Base-by-base conservation (phyloP, 495 filamentous ascomycete species). In the Penicillium longicatenatum region DNA sequence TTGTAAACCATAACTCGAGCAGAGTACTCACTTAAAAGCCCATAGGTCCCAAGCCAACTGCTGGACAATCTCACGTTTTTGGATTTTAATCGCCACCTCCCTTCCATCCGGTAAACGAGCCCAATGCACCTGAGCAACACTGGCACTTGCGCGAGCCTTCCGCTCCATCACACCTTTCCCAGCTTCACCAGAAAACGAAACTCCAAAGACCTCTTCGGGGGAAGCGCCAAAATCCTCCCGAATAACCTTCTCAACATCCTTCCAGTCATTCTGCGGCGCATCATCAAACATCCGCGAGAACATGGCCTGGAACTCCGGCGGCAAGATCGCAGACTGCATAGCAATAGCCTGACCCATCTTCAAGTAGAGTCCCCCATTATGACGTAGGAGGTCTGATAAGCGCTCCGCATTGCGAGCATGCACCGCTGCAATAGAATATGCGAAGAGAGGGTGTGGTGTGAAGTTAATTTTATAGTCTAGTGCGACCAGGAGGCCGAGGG, bases 291-390 rank as follows among this genome's bases (percentile, higher is more conserved):
- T 97, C 57, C 86, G 82, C 35, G 88, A 79, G 67, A 98, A 98
- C 91, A 97, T 97, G 58, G 84, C 83, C 79, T 96, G 92, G 66
- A 97, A 97, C 70, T 96, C 91, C 7, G 91, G 89, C 12, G 94
- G 94, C 50, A 98, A 71, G 41, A 97, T 85, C 2, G 92, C 93
- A 51, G 89, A 92, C 78, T 98, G 94, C 94, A 97, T 98, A 21
- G 93, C 94, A 55, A 98, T 92, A 7, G 94, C 94, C 79, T 98
- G 94, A 3, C 94, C 94, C 54, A 98, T 97, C 79, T 98, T 98
- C 66, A 97, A 80, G 69, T 98, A 98, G 3, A 98, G 73, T 0
- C 94, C 94, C 52, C 94, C 94, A 81, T 98, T 98, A 26, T 79
- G 73, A 17, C 88, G 79, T 65, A 97, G 79, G 42, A 98, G 76